phyloP scores from a whole-genome alignment of 2,329 filamentous ascomycete genomes.

The Pleomassaria siparia region DNA sequence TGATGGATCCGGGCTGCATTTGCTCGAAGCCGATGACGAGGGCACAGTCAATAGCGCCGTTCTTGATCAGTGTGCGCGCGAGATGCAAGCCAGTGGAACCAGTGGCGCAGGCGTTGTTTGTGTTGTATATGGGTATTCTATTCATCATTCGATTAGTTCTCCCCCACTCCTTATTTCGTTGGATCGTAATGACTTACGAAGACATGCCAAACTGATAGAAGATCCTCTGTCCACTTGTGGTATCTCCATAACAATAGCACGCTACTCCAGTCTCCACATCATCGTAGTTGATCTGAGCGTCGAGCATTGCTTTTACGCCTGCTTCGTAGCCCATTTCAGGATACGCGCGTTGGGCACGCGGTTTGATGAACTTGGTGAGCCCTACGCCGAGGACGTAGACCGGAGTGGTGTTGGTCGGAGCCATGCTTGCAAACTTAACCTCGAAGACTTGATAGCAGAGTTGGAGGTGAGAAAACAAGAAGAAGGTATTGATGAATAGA shows the following conservation, averaged over 20 bases:
- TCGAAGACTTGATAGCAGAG: background rate
- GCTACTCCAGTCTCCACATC: conserved; percentile 91
- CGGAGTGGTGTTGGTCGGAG: conserved; percentile 39
- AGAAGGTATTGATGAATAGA: background rate
- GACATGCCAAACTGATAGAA: conserved; percentile 99
- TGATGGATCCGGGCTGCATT: conserved; percentile 87
- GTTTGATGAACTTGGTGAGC: conserved; percentile 99
- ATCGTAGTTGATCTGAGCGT: conserved; percentile 89
- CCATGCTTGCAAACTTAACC: conserved; percentile 17
- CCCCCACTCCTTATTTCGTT: conserved; percentile 2
- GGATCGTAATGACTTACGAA: conserved; percentile 27
- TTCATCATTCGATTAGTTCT: conserved; percentile 29
- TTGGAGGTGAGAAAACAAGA: background rate
- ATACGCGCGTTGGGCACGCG: conserved; percentile 86
- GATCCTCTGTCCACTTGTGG: conserved; percentile 88
- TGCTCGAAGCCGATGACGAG: conserved; percentile 95
- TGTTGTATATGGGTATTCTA: conserved; percentile 88
- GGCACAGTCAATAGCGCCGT: conserved; percentile 81
- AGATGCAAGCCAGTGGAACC: conserved; percentile 85
- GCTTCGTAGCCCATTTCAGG: conserved; percentile 91
- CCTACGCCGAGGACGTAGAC: conserved; percentile 92
- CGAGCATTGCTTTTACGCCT: conserved; percentile 78
- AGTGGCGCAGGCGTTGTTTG: conserved; percentile 97
- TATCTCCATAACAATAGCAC: conserved; percentile 96
- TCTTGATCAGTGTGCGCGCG: conserved; percentile 73